Percentiles rank a stretch among this genome's conserved stretches.
Conservation (phyloP, 257 asterid genomes). For the Oldenlandia corymbosa region DNA sequence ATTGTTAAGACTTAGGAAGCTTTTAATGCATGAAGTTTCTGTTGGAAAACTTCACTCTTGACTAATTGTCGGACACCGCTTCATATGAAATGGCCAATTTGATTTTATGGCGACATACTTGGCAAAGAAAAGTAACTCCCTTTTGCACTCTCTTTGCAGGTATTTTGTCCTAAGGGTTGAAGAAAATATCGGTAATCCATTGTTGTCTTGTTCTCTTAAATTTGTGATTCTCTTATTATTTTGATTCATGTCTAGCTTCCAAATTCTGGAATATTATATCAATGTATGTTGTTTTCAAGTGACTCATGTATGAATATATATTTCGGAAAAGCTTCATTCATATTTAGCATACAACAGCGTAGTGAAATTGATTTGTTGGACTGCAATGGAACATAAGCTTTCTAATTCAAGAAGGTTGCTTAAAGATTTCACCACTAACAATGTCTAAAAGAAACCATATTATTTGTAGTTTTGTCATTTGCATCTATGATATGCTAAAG, state of each 20-base stretch:
- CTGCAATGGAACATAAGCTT: not conserved
- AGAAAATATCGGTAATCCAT: constrained; percentile 73
- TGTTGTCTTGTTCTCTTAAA: constrained; percentile 16
- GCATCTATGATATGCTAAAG: not conserved
- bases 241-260: constrained; percentile 8
- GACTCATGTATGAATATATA: not conserved
- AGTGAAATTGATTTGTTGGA: not conserved
- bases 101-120: not conserved
- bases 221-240: not conserved
- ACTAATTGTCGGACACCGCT: not conserved
- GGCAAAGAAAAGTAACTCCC: constrained; percentile 1
- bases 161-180: constrained; percentile 92
- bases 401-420: not conserved
- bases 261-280: not conserved
- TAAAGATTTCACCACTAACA: not conserved
- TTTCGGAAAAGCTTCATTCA: not conserved
- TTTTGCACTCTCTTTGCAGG: constrained; percentile 42
- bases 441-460: not conserved
- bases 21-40: not conserved
- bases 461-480: not conserved
- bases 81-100: not conserved
- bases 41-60: not conserved
- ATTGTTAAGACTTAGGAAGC: not conserved
- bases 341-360: not conserved
- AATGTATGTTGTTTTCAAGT: not conserved